Conservation (phyloP, 1,139 yeast species). For the Pichia sp. region DNA sequence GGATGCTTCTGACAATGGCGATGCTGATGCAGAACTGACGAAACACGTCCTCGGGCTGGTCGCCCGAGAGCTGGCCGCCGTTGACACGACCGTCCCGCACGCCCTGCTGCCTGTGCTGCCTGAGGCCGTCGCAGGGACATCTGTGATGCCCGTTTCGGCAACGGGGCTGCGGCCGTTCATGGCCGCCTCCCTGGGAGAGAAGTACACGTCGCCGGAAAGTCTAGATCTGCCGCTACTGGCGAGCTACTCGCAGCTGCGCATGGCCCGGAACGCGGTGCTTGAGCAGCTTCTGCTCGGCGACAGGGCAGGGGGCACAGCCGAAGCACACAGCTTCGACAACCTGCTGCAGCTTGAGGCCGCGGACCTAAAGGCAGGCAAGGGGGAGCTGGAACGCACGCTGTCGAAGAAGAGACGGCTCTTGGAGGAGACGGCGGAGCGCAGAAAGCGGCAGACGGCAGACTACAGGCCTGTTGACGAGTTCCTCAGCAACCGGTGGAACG, state of each 20-base stretch:
- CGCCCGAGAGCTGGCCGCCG: background rate
- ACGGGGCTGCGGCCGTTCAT: conserved; percentile 1
- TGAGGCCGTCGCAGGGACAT: background rate
- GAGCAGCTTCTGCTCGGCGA: background rate
- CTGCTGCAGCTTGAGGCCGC: conserved; percentile 6
- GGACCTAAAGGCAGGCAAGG: conserved; percentile 22
- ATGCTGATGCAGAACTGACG: background rate
- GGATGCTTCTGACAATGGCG: background rate
- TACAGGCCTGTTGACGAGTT: conserved; percentile 29
- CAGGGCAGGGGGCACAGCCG: background rate
- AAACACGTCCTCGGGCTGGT: background rate
- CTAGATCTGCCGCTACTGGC: conserved; percentile 10
- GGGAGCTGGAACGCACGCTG: background rate
- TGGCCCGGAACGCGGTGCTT: background rate
- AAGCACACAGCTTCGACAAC: background rate
- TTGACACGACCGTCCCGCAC: background rate
- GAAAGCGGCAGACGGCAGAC: conserved; percentile 25
- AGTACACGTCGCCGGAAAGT: conserved; percentile 4
- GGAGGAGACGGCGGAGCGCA: conserved; percentile 20
- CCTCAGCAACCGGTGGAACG: conserved; percentile 28
- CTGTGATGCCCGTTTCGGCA: background rate
- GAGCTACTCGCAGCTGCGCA: conserved; percentile 10
- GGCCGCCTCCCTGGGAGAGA: conserved; percentile 5
- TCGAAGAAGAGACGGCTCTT: conserved; percentile 20
- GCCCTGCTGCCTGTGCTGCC: background rate